A percentile compares a stretch with the other conserved stretches of the same genome.
Conservation (phyloP, 2,329 filamentous ascomycete genomes). For the Nothomitra cinnamomea region DNA sequence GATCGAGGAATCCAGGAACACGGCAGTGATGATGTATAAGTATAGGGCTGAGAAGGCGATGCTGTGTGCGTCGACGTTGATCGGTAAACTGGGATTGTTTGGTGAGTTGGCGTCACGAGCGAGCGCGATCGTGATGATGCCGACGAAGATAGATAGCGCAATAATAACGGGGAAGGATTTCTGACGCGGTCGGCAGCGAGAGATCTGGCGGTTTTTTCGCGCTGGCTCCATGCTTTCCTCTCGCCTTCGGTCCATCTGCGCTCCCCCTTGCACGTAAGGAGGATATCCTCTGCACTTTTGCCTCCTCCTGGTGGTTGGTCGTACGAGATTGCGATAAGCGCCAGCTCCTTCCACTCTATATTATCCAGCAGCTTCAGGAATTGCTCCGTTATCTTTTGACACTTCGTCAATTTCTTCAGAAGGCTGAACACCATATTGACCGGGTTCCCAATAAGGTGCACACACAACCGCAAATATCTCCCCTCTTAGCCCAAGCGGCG, state of each 20-base stretch:
- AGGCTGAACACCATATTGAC: neutral
- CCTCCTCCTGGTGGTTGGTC: neutral
- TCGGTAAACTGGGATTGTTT: neutral
- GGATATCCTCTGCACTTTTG: too few species aligned
- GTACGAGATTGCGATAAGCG: neutral
- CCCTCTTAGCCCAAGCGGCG: neutral
- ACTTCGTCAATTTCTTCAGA: neutral
- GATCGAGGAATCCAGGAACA: neutral
- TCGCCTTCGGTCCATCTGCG: neutral
- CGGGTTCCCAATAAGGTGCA: neutral
- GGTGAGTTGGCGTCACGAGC: neutral
- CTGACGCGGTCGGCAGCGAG: neutral
- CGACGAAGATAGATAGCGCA: neutral
- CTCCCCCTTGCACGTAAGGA: too few species aligned
- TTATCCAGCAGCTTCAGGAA: neutral
- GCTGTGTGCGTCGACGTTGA: neutral
- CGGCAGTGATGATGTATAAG: neutral
- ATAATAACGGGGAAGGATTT: neutral
- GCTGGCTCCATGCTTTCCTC: neutral
- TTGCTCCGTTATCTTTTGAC: neutral
- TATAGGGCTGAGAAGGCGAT: neutral
- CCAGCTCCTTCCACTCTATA: neutral
- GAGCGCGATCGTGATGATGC: neutral
- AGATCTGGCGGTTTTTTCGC: neutral
- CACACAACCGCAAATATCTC: neutral